Percentiles rank a stretch among this genome's conserved stretches.
Evolutionary conservation across 2,329 filamentous ascomycete genomes (phyloP).

Genomic region (Leptodontidium sp.): DNA sequence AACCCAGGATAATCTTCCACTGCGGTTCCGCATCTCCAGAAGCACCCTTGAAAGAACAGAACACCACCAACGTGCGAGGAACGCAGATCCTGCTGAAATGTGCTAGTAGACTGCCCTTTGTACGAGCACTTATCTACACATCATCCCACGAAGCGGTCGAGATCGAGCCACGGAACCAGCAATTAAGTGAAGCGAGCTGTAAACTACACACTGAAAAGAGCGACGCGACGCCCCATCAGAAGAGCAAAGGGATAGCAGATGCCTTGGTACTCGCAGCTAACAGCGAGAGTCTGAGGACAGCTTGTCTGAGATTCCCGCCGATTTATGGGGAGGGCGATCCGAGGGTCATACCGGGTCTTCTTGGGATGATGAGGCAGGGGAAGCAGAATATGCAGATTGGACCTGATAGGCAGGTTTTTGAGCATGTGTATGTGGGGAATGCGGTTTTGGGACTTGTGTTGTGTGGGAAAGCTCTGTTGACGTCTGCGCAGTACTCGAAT

Average conservation of each 20-base stretch:
- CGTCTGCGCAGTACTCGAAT: background rate
- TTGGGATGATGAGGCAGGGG: slow-evolving; percentile 20
- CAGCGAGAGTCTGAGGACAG: slow-evolving; percentile 40
- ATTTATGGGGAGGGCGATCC: slow-evolving; percentile 47
- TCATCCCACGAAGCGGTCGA: slow-evolving; percentile 45
- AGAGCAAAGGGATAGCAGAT: slow-evolving; percentile 49
- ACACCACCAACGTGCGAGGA: slow-evolving; percentile 46
- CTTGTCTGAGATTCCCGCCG: slow-evolving; percentile 42
- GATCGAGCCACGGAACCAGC: slow-evolving; percentile 37
- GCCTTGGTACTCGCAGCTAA: slow-evolving; percentile 45
- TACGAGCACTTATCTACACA: slow-evolving; percentile 48
- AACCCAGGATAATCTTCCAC: slow-evolving; percentile 48
- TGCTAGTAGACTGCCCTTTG: slow-evolving; percentile 34
- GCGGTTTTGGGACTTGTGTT: slow-evolving; percentile 16
- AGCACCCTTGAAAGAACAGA: slow-evolving; percentile 37
- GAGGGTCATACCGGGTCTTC: slow-evolving; percentile 18
- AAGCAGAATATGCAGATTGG: slow-evolving; percentile 27
- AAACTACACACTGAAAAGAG: slow-evolving; percentile 38
- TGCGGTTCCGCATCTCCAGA: slow-evolving; percentile 44
- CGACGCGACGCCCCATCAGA: slow-evolving; percentile 38
- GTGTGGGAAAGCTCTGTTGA: slow-evolving; percentile 12
- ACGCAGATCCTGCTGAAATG: slow-evolving; percentile 44
- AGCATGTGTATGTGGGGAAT: slow-evolving; percentile 24
- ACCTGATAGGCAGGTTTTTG: slow-evolving; percentile 20
- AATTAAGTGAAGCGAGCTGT: slow-evolving; percentile 41